Evolutionary conservation across 2,329 filamentous ascomycete species (phyloP).

Genomic region (Aureobasidium sp.): DNA sequence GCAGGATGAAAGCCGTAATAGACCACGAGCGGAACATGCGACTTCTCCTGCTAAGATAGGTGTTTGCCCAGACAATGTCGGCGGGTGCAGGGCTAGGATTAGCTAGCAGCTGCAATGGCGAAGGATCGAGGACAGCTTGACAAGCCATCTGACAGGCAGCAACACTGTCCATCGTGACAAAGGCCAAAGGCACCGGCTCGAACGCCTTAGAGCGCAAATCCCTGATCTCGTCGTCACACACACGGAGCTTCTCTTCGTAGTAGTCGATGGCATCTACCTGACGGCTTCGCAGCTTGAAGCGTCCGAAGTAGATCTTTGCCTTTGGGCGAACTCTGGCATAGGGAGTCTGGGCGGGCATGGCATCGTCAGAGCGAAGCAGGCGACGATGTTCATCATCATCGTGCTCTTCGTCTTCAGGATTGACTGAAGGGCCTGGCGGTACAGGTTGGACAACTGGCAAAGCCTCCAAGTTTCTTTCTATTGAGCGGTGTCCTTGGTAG

Average conservation of each 20-base stretch:
- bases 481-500: conserved; percentile 55
- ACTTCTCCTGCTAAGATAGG: conserved; percentile 67
- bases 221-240: conserved; percentile 67
- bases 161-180: conserved; percentile 96
- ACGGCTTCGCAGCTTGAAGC: conserved; percentile 62
- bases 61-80: conserved; percentile 94
- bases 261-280: conserved; percentile 89
- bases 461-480: conserved; percentile 42
- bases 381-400: conserved; percentile 51
- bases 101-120: conserved; percentile 76
- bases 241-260: conserved; percentile 77
- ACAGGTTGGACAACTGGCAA: conserved; percentile 45
- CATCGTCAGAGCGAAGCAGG: conserved; percentile 46
- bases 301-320: conserved; percentile 70
- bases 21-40: conserved; percentile 75
- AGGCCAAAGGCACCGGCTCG: conserved; percentile 72
- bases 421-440: conserved; percentile 28
- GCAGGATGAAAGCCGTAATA: conserved; percentile 73
- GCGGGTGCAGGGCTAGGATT: conserved; percentile 80
- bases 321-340: conserved; percentile 53
- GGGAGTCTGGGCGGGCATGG: conserved; percentile 34
- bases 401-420: conserved; percentile 23
- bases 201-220: conserved; percentile 68
- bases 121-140: conserved; percentile 86
- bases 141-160: conserved; percentile 91